Conservation (phyloP, 441 rosid species). For the Erodium texanum region DNA sequence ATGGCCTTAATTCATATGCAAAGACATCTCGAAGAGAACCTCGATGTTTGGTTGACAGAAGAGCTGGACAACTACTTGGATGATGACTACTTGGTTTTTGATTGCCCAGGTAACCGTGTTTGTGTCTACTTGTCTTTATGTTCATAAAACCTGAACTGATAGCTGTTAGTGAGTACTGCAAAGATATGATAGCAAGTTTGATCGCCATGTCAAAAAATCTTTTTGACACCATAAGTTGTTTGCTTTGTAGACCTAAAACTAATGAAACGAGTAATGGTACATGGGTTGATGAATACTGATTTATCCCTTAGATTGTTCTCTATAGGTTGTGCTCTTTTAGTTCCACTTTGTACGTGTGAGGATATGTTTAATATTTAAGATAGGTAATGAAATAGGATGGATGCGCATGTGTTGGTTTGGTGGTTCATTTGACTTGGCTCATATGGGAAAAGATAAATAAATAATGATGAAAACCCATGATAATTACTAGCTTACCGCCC, state of each 20-base stretch:
- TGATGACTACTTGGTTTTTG: conserved; percentile 34
- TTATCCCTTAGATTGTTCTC: background rate
- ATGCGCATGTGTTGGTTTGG: background rate
- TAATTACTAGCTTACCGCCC: too few species aligned
- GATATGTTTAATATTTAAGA: background rate
- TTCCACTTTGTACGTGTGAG: background rate
- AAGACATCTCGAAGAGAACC: conserved; percentile 68
- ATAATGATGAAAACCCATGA: background rate
- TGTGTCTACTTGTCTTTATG: background rate
- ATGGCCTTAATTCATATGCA: conserved; percentile 29
- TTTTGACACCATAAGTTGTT: background rate
- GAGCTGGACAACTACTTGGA: conserved; percentile 80
- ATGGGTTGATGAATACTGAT: background rate
- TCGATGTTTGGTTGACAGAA: conserved; percentile 79
- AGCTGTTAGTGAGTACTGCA: background rate
- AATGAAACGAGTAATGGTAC: background rate
- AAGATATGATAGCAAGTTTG: background rate
- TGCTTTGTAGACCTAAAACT: background rate
- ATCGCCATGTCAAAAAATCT: background rate
- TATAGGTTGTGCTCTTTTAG: background rate
- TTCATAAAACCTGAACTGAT: background rate
- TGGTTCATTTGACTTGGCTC: background rate
- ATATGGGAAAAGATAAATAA: background rate
- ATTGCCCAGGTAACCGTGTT: conserved; percentile 64
- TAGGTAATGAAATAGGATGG: background rate